Percentiles rank a stretch among this genome's conserved stretches.
These are phyloP conservation scores for Volvox reticuliferus DNA, from an alignment of 139 green algal genomes.

Conservation along the genomic window DNA sequence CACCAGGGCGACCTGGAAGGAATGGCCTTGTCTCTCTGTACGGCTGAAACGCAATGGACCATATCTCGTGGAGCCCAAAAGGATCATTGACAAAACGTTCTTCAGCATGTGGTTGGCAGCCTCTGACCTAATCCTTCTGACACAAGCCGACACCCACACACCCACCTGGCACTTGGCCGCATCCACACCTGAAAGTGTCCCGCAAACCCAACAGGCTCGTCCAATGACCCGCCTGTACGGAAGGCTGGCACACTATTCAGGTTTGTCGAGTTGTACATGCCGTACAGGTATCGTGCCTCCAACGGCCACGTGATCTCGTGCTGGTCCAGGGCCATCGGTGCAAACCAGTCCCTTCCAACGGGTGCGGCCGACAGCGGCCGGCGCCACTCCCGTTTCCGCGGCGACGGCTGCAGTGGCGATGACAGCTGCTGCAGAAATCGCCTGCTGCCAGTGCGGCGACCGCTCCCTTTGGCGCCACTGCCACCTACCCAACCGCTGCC, in stretches of 20 bases:
- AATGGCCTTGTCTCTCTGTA: too few species aligned
- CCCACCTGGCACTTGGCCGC: conserved; percentile 59
- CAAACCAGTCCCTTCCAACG: not conserved
- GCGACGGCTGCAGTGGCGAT: not conserved
- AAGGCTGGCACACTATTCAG: conserved; percentile 74
- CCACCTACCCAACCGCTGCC: not conserved
- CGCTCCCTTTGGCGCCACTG: not conserved
- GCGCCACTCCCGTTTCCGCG: not conserved
- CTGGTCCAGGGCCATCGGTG: conserved; percentile 62
- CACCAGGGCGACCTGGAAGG: too few species aligned
- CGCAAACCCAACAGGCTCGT: conserved; percentile 64
- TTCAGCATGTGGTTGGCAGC: too few species aligned
- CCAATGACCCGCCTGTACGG: conserved; percentile 72
- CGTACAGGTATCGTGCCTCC: conserved; percentile 82
- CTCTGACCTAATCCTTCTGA: too few species aligned
- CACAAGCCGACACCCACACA: not conserved
- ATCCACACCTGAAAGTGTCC: conserved; percentile 93
- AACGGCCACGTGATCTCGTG: conserved; percentile 78
- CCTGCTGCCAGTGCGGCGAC: not conserved
- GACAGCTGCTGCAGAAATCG: not conserved
- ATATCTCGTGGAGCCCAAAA: too few species aligned
- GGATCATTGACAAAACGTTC: too few species aligned
- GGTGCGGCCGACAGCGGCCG: not conserved
- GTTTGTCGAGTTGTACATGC: conserved; percentile 70
- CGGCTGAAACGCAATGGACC: too few species aligned